A percentile compares a stretch with the other conserved stretches of the same genome.
phyloP scores from a whole-genome alignment of 2,329 filamentous ascomycete genomes.

The Neophaeococcomyces mojaviensis region DNA sequence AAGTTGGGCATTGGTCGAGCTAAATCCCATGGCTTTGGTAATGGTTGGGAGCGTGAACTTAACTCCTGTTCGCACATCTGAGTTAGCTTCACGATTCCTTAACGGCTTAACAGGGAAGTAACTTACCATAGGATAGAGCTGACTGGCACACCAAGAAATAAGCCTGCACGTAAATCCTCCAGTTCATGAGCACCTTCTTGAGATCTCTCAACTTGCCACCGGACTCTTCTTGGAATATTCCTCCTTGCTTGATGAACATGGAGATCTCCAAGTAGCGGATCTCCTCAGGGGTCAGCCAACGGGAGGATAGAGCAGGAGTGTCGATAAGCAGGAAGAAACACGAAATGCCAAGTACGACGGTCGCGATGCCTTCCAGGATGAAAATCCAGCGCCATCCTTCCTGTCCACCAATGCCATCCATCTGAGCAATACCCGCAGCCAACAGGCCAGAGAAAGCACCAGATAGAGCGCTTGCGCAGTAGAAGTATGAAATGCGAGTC shows the following conservation, averaged over 20 bases:
- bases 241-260: slow-evolving; percentile 14
- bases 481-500: slow-evolving; percentile 35
- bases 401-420: slow-evolving; percentile 41
- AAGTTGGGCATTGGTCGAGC: slow-evolving; percentile 32
- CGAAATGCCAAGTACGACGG: not conserved
- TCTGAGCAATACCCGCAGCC: slow-evolving; percentile 43
- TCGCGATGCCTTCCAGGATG: slow-evolving; percentile 17
- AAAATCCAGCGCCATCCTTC: slow-evolving; percentile 31
- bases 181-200: slow-evolving; percentile 39
- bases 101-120: not conserved
- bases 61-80: slow-evolving; percentile 12
- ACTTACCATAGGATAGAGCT: slow-evolving; percentile 9
- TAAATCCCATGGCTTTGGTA: slow-evolving; percentile 35
- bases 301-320: not conserved
- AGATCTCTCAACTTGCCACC: slow-evolving; percentile 36
- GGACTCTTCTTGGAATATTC: slow-evolving; percentile 8
- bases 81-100: not conserved
- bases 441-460: slow-evolving; percentile 47
- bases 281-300: slow-evolving; percentile 11
- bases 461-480: slow-evolving; percentile 40
- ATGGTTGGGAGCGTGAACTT: slow-evolving; percentile 28
- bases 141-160: slow-evolving; percentile 18
- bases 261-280: slow-evolving; percentile 10
- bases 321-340: slow-evolving; percentile 8
- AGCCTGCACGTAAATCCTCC: slow-evolving; percentile 36